Base-by-base conservation (phyloP, 1,139 yeast species). In the Dujonia santamariae region DNA sequence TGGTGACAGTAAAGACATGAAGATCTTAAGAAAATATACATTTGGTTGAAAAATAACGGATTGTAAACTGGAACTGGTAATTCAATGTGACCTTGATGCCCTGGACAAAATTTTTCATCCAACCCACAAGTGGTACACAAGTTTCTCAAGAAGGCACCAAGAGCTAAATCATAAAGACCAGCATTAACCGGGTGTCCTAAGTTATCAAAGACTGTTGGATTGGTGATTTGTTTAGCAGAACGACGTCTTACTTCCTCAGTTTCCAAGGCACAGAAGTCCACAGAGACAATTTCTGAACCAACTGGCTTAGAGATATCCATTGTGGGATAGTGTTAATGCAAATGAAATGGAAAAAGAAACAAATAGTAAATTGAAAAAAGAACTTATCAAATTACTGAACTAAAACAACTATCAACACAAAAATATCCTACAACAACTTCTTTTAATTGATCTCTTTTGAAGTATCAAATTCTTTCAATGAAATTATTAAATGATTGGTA, bases 21-120 rank as follows among this genome's bases (percentile, higher is more conserved):
- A 28, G 92, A 75, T 58, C 97, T 74, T 53, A 94, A 70, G 50
- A 83, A 80, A 41, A 85, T 74, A 66, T 82, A 92, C 70, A 94
- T 70, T 61, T 92, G 97, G 54, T 80, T 78, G 77, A 94, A 92
- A 55, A 94, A 92, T 51, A 94, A 66, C 13, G 98, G 97, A 56
- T 88, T 92, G 67, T 88, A 94, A 31, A 87, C 95, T 4, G 97
- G 96, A 26, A 87, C 83, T 7, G 98, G 98, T 47, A 94, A 74
- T 57, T 92, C 97, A 41, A 94, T 88, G 60, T 94, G 98, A 40
- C 99, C 99, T 63, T 87, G 88, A 60, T 94, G 99, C 25, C 99
- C 99, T 3, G 97, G 97, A 65, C 99, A 94, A 52, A 78, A 83
- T 53, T 85, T 80, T 49, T 92, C 97, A 56, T 88, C 96, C 43